Evolutionary conservation across 2,329 filamentous ascomycete genomes (phyloP).

Genomic region (Aspergillaceae sp.): DNA sequence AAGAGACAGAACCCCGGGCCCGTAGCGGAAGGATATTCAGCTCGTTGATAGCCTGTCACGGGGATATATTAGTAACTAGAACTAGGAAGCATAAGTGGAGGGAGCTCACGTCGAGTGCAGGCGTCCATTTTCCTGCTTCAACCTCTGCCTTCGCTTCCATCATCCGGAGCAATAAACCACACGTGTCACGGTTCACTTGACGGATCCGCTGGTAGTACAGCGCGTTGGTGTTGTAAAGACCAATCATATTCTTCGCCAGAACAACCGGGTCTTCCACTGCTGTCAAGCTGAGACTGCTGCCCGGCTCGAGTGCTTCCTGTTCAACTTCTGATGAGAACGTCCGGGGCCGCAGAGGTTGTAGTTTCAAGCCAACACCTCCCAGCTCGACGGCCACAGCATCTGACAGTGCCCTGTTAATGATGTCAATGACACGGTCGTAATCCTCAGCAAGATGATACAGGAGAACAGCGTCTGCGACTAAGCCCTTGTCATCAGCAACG

Average conservation of each 20-base stretch:
- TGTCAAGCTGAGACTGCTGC: conserved; percentile 51
- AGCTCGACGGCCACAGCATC: conserved; percentile 82
- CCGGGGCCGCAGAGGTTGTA: conserved; percentile 73
- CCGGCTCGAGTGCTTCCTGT: conserved; percentile 36
- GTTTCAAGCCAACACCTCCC: conserved; percentile 67
- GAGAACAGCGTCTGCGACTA: conserved; percentile 86
- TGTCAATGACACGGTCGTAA: conserved; percentile 85
- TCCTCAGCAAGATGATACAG: conserved; percentile 92
- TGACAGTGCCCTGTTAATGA: conserved; percentile 82
- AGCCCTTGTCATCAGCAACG: conserved; percentile 87
- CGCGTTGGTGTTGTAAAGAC: conserved; percentile 53
- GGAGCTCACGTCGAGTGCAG: conserved; percentile 55
- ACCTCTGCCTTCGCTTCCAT: conserved; percentile 53
- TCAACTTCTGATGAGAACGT: conserved; percentile 24
- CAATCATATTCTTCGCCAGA: conserved; percentile 54
- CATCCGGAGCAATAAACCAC: conserved; percentile 52
- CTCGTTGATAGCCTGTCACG: conserved; percentile 56
- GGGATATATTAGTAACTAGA: conserved; percentile 5
- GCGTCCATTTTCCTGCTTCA: conserved; percentile 50
- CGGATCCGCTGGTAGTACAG: conserved; percentile 55
- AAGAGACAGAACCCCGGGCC: conserved; percentile 63
- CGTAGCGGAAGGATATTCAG: conserved; percentile 74
- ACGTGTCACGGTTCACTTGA: conserved; percentile 49
- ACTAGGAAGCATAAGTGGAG: neutral
- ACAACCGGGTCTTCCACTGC: conserved; percentile 58